Evolutionary conservation across 139 green algal species (phyloP).

Genomic region (Zygnema cylindricum): DNA sequence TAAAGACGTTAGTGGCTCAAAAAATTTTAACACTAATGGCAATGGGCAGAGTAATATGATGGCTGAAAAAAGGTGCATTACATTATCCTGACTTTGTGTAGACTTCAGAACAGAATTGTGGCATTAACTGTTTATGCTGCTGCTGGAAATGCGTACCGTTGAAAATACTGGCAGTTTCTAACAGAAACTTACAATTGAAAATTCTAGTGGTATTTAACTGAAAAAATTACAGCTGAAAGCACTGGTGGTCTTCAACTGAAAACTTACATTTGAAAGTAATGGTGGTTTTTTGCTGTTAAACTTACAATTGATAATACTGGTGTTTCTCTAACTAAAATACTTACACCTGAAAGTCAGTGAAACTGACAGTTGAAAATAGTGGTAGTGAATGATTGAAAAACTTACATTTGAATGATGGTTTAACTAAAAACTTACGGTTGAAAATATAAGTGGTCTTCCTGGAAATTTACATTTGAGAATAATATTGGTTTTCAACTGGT

Average conservation of each 20-base stretch:
- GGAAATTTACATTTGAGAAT: background rate
- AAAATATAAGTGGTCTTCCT: background rate
- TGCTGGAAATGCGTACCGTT: no score
- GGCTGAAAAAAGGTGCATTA: no score
- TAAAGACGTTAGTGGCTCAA: no score
- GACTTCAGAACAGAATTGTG: no score
- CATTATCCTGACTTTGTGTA: no score
- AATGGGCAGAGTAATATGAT: no score
- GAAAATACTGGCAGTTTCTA: no score
- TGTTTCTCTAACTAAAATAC: background rate
- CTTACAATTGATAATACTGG: no score
- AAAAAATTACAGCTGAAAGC: background rate
- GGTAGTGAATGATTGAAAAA: background rate
- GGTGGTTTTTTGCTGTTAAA: background rate
- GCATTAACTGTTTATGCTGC: no score
- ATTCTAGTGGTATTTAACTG: background rate
- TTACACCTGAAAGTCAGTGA: background rate
- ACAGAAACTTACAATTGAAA: no score
- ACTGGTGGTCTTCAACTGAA: background rate
- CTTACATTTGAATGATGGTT: background rate
- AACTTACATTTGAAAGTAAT: background rate
- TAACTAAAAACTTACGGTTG: background rate
- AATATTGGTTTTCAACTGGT: no score
- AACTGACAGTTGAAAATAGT: background rate
- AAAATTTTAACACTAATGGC: no score